phyloP scores from a whole-genome alignment of 108 stramenopile genomes.

The Cyclotella atomus region DNA sequence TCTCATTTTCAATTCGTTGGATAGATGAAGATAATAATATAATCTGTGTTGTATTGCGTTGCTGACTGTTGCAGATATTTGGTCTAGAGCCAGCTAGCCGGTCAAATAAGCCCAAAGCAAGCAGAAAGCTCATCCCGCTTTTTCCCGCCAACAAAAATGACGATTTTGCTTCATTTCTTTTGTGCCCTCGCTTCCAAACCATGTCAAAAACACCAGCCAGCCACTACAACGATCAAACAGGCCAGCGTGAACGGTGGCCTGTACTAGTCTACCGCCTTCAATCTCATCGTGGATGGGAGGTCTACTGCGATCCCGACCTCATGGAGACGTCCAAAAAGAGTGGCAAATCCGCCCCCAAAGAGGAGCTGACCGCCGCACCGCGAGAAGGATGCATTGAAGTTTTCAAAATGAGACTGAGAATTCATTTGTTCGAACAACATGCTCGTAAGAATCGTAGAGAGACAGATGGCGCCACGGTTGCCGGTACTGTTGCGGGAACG shows the following conservation, averaged over 20 bases:
- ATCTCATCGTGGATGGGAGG: slow-evolving; percentile 43
- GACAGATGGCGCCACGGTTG: not conserved
- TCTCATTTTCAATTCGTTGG: not conserved
- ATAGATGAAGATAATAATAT: not conserved
- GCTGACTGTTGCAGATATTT: not conserved
- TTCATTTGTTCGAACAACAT: slow-evolving; percentile 42
- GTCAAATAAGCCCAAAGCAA: too few relatives aligned
- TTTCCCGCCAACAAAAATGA: too few relatives aligned
- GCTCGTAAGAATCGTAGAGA: slow-evolving; percentile 10
- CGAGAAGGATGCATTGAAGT: slow-evolving; percentile 48
- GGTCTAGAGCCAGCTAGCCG: too few relatives aligned
- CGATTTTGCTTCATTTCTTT: too few relatives aligned
- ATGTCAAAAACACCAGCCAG: not conserved
- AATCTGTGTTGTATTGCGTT: not conserved
- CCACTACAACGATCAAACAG: slow-evolving; percentile 19
- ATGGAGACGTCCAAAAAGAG: slow-evolving; percentile 9
- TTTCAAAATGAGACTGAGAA: slow-evolving; percentile 40
- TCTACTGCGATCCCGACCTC: slow-evolving; percentile 23
- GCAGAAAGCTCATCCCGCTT: too few relatives aligned
- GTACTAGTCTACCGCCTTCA: slow-evolving; percentile 42
- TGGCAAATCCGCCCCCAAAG: not conserved
- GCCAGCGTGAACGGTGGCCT: slow-evolving; percentile 37
- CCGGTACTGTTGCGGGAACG: not conserved
- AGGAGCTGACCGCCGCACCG: slow-evolving; percentile 43
- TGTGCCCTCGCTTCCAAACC: too few relatives aligned